These are phyloP conservation scores for Clavispora asparagi DNA, from an alignment of 805 yeast species.

Conservation along the genomic window DNA sequence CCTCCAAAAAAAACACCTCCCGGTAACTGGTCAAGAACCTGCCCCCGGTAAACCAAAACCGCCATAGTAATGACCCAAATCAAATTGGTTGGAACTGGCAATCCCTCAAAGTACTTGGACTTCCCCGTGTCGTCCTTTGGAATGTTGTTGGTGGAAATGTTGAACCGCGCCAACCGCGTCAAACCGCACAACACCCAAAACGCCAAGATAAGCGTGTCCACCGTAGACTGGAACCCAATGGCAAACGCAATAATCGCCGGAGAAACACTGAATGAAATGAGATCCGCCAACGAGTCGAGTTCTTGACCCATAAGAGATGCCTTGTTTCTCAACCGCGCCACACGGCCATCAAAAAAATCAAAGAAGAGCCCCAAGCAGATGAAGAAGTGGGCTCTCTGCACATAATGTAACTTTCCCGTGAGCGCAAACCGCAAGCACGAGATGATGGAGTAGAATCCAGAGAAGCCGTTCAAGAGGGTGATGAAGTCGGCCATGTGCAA, in stretches of 20 bases:
- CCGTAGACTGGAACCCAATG: constrained; percentile 80
- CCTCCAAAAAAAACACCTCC: constrained; percentile 57
- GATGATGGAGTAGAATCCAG: constrained; percentile 87
- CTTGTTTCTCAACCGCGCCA: constrained; percentile 89
- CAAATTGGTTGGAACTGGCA: constrained; percentile 90
- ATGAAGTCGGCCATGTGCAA: constrained; percentile 95
- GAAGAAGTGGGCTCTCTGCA: constrained; percentile 84
- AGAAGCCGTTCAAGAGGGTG: constrained; percentile 88
- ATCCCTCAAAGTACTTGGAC: constrained; percentile 89
- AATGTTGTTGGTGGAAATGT: constrained; percentile 86
- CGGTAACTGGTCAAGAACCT: constrained; percentile 53
- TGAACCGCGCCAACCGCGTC: constrained; percentile 90
- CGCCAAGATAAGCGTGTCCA: constrained; percentile 70
- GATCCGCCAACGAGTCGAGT: constrained; percentile 92
- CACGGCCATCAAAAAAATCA: constrained; percentile 96
- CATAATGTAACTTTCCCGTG: constrained; percentile 63
- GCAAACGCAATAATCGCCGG: constrained; percentile 93
- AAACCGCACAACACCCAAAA: constrained; percentile 91
- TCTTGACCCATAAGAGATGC: constrained; percentile 95
- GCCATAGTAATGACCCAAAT: constrained; percentile 72
- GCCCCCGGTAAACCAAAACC: constrained; percentile 49
- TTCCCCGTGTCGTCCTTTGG: constrained; percentile 89
- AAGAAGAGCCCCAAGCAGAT: constrained; percentile 89
- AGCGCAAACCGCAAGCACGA: constrained; percentile 78
- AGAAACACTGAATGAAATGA: constrained; percentile 90